phyloP scores from a whole-genome alignment of 169 alveolate species.

The Plasmodium berghei region DNA sequence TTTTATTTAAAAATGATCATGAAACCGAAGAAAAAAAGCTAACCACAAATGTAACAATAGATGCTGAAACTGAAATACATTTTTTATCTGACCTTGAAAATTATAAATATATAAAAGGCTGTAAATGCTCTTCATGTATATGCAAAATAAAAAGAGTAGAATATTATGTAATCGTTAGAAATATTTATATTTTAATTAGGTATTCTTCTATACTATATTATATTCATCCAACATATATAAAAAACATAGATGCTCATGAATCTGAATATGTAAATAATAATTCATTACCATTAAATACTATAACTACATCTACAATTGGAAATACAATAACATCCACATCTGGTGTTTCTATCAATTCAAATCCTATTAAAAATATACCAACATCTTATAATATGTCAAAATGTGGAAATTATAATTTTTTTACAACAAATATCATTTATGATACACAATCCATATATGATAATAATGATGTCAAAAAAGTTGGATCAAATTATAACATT shows the following conservation, averaged over 20 bases:
- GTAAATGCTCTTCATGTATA: conserved; percentile 43
- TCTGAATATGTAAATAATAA: neutral
- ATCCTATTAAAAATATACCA: neutral
- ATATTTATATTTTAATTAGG: conserved; percentile 44
- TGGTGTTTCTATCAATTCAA: too few relatives aligned
- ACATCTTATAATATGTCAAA: neutral
- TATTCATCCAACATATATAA: conserved; percentile 53
- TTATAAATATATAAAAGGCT: conserved; percentile 67
- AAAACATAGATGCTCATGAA: neutral
- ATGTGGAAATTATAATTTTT: neutral
- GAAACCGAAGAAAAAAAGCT: neutral
- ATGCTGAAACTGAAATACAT: conserved; percentile 6
- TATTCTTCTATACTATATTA: conserved; percentile 67
- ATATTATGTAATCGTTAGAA: conserved; percentile 51
- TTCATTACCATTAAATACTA: neutral
- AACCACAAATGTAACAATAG: neutral
- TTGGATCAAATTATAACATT: neutral
- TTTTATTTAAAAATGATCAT: neutral
- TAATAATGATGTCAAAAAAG: neutral
- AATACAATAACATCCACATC: too few relatives aligned
- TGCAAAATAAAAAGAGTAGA: conserved; percentile 69
- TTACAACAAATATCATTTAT: neutral
- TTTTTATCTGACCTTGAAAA: conserved; percentile 17
- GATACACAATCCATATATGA: neutral
- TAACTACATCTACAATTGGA: neutral